These are phyloP conservation scores for Cystobasidium slooffiae DNA, from an alignment of 1,284 basidiomycete genomes.

Conservation along the genomic window DNA sequence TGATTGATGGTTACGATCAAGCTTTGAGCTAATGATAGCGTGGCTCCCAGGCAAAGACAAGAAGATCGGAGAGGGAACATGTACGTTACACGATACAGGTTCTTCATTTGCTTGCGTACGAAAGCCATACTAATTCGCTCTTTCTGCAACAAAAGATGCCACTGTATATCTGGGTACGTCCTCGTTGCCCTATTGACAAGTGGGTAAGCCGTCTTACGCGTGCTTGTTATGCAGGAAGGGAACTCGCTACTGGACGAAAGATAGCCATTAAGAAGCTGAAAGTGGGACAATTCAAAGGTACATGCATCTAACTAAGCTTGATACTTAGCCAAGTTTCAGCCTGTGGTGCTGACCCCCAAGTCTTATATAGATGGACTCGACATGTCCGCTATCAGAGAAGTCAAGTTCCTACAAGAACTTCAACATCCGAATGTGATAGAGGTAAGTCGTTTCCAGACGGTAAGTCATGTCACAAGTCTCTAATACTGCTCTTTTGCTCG, in stretches of 20 bases:
- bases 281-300: slow-evolving; percentile 82
- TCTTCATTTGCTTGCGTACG: not conserved
- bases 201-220: not conserved
- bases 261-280: slow-evolving; percentile 99
- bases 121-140: not conserved
- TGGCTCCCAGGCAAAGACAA: slow-evolving; percentile 48
- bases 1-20: too few relatives aligned
- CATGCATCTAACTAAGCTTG: not conserved
- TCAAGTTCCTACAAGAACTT: slow-evolving; percentile 93
- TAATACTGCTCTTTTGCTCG: not conserved
- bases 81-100: slow-evolving; percentile 2
- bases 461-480: not conserved
- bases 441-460: slow-evolving; percentile 59
- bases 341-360: not conserved
- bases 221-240: slow-evolving; percentile 63
- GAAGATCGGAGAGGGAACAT: slow-evolving; percentile 48
- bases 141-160: slow-evolving; percentile 73
- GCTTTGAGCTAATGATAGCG: not conserved
- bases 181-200: not conserved
- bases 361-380: slow-evolving; percentile 77
- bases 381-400: slow-evolving; percentile 97
- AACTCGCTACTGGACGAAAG: slow-evolving; percentile 71
- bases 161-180: slow-evolving; percentile 86
- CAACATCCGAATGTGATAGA: slow-evolving; percentile 95
- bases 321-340: not conserved